Conservation (phyloP, 2,329 filamentous ascomycete species). For the Lecanicillium sp. region DNA sequence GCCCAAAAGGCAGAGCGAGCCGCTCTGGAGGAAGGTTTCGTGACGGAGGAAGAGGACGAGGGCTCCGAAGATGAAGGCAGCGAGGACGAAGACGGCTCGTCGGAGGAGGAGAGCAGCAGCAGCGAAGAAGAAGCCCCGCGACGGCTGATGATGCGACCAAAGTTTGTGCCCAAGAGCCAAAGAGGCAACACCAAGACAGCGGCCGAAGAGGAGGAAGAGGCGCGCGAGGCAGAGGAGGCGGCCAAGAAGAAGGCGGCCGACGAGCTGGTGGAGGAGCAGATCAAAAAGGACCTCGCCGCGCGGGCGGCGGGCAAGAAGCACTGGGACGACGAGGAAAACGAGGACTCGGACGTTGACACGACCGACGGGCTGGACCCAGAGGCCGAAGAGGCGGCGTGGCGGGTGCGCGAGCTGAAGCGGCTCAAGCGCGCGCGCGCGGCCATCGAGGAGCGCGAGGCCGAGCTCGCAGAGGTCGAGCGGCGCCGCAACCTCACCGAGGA, state of each 20-base stretch:
- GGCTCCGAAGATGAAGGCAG: slow-evolving; percentile 28
- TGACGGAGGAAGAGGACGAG: slow-evolving; percentile 47
- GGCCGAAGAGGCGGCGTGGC: slow-evolving; percentile 88
- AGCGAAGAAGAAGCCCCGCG: slow-evolving; percentile 52
- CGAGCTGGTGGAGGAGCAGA: slow-evolving; percentile 78
- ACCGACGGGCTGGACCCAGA: slow-evolving; percentile 80
- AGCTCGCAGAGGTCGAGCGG: slow-evolving; percentile 83
- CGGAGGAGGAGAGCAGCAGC: slow-evolving; percentile 38
- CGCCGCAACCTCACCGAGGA: slow-evolving; percentile 78
- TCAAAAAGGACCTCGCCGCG: slow-evolving; percentile 72
- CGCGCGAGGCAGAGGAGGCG: slow-evolving; percentile 44
- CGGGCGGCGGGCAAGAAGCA: slow-evolving; percentile 70
- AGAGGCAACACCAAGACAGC: slow-evolving; percentile 27
- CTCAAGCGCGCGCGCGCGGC: slow-evolving; percentile 79
- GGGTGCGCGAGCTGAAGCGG: slow-evolving; percentile 80
- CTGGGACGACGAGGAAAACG: slow-evolving; percentile 74
- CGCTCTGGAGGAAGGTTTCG: slow-evolving; percentile 55
- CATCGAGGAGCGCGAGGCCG: slow-evolving; percentile 76
- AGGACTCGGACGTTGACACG: slow-evolving; percentile 74
- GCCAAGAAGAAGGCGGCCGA: slow-evolving; percentile 64
- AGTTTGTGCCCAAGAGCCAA: slow-evolving; percentile 54
- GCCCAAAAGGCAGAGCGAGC: slow-evolving; percentile 42
- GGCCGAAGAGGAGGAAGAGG: slow-evolving; percentile 26
- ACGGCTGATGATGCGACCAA: slow-evolving; percentile 52
- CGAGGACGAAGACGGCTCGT: slow-evolving; percentile 29